Base-by-base conservation (phyloP, 495 filamentous ascomycete genomes). In the Aspergillus cavernicola region DNA sequence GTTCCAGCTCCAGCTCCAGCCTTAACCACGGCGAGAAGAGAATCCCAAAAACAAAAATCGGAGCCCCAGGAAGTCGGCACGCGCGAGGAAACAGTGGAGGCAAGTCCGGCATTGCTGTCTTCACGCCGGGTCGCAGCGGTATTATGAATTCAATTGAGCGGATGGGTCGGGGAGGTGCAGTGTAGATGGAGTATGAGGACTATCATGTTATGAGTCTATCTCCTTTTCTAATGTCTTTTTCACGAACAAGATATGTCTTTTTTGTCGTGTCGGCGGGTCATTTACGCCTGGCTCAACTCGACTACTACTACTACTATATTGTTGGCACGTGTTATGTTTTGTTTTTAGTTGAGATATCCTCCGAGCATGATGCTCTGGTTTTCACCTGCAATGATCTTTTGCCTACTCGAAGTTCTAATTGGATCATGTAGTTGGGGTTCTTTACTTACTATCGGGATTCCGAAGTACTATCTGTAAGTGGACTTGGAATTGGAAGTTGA, bases 131-230 rank as follows among this genome's bases (percentile, higher is more conserved):
- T 46, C 71, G 79, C 26, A 78, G 77, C 49, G 82, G 84, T 33
- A 85, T 87, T 53, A 85, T 88, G 85, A 80, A 78, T 39, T 85
- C 82, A 6, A 86, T 87, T 68, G 85, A 87, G 70, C 77, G 81
- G 66, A 87, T 86, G 84, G 84, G 83, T 9, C 66, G 70, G 29
- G 71, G 73, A 38, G 67, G 55, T 38, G 45, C 36, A 11, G 58
- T 29, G 41, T 15, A 10, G 23, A n/a, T 35, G 16, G 11, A 41
- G 3, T 7, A 26, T 39, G 7, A 1, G 18, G 12, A 36, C 26
- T 13, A 5, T 15, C 11, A 23, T 44, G 12, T 24, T 22, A 52
- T 51, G 38, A 42, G 16, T 12, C 37, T 35, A 6, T 42, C 40
- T 47, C 22, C 39, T 19, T 39, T 29, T 45, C 12, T 7, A n/a